Percentiles rank a stretch among this genome's conserved stretches.
These are phyloP conservation scores for Quercus gilva DNA, from an alignment of 306 rosid species.

Conservation along the genomic window DNA sequence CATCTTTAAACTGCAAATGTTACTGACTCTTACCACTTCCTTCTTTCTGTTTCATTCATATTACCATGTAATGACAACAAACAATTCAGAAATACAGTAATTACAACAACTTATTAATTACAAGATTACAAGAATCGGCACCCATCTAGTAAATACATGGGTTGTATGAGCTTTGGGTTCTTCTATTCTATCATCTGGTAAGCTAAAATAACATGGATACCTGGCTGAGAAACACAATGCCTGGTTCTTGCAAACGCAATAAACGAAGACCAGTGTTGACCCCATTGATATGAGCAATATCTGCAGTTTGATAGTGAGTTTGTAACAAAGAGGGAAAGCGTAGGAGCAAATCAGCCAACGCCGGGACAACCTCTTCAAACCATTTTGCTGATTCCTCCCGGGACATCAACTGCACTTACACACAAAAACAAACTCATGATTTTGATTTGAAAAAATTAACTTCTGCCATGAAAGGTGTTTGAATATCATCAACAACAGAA, in stretches of 20 bases:
- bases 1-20: too few relatives aligned
- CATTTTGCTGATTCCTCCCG: slow-evolving; percentile 56
- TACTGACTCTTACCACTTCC: background rate
- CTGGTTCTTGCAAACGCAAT: slow-evolving; percentile 63
- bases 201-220: slow-evolving; percentile 29
- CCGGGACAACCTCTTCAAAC: slow-evolving; percentile 71
- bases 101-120: background rate
- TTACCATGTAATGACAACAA: background rate
- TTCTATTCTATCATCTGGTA: background rate
- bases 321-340: slow-evolving; percentile 75
- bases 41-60: background rate
- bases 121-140: too few relatives aligned
- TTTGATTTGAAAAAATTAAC: too few relatives aligned
- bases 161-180: background rate
- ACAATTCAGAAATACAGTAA: background rate
- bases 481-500: too few relatives aligned
- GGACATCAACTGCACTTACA: slow-evolving; percentile 57
- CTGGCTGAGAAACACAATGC: slow-evolving; percentile 77
- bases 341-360: slow-evolving; percentile 66
- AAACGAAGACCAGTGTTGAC: slow-evolving; percentile 62
- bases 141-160: background rate
- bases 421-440: background rate
- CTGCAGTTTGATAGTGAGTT: slow-evolving; percentile 59
- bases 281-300: slow-evolving; percentile 27
- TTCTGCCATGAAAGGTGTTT: too few relatives aligned